phyloP scores from a whole-genome alignment of 2,329 filamentous ascomycete species.

The Delphinella strobiligena region DNA sequence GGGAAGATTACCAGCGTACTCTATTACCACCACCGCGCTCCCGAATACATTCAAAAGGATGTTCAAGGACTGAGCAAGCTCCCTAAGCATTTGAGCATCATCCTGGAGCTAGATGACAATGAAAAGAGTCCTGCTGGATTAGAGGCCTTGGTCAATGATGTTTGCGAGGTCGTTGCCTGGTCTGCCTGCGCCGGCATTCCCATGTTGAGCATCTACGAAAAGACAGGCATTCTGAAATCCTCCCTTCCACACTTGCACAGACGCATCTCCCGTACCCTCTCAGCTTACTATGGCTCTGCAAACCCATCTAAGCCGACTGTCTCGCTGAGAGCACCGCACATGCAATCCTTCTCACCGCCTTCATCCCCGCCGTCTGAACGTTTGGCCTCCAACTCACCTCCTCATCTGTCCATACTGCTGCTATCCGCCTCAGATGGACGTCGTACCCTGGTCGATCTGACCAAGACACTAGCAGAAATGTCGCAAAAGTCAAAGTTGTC shows the following conservation, averaged over 20 bases:
- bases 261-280: constrained; percentile 65
- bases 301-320: constrained; percentile 53
- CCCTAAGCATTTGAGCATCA: constrained; percentile 77
- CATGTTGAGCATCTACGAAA: constrained; percentile 82
- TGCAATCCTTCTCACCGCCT: constrained; percentile 44
- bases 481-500: constrained; percentile 76
- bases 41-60: constrained; percentile 82
- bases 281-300: constrained; percentile 69
- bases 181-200: constrained; percentile 81
- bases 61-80: constrained; percentile 61
- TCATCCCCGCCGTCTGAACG: constrained; percentile 28
- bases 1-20: constrained; percentile 71
- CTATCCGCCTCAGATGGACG: constrained; percentile 81
- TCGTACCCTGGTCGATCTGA: constrained; percentile 89
- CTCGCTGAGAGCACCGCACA: constrained; percentile 59
- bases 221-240: constrained; percentile 81
- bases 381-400: constrained; percentile 15
- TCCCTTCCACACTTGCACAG: constrained; percentile 78
- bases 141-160: constrained; percentile 77
- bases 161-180: constrained; percentile 87
- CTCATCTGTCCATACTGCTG: constrained; percentile 55
- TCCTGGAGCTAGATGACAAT: constrained; percentile 63
- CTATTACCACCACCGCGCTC: constrained; percentile 91
- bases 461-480: constrained; percentile 90
- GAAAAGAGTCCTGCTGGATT: constrained; percentile 59